Percentiles rank a stretch among this genome's conserved stretches.
Evolutionary conservation across 768 basidiomycete genomes (phyloP).

Genomic region (Neoboletus brunneissimus): DNA sequence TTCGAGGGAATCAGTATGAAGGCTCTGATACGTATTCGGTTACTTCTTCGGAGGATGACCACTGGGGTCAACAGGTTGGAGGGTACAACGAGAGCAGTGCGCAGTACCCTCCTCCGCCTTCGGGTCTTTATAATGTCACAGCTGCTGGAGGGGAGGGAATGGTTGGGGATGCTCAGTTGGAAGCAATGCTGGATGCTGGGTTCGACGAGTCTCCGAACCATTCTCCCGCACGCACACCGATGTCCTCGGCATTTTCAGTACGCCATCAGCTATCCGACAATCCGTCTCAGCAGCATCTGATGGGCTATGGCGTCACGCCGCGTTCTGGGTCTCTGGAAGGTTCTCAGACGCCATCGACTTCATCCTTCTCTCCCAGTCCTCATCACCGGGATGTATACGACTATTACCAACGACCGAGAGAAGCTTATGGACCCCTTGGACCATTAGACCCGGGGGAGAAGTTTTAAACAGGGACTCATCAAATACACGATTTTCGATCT

Average conservation of each 20-base stretch:
- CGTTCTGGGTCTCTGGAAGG: constrained; percentile 41
- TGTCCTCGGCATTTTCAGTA: constrained; percentile 36
- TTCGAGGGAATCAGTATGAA: constrained; percentile 67
- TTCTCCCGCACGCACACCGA: constrained; percentile 40
- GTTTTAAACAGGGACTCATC: constrained; percentile 39
- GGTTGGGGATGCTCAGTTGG: constrained; percentile 73
- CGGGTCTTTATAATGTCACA: constrained; percentile 55
- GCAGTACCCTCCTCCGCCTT: constrained; percentile 82
- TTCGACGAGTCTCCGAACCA: constrained; percentile 67
- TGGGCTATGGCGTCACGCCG: constrained; percentile 54
- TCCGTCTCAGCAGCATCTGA: constrained; percentile 29
- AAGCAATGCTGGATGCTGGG: constrained; percentile 89
- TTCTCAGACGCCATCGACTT: constrained; percentile 28
- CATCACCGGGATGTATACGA: constrained; percentile 32
- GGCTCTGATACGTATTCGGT: constrained; percentile 80
- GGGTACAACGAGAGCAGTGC: constrained; percentile 86
- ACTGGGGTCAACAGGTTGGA: constrained; percentile 94
- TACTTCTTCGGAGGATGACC: constrained; percentile 87
- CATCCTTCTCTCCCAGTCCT: constrained; percentile 32
- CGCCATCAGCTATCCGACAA: constrained; percentile 69
- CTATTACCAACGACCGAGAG: constrained; percentile 35
- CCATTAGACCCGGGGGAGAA: constrained; percentile 59
- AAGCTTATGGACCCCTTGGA: constrained; percentile 50
- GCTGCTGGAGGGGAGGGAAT: constrained; percentile 29
- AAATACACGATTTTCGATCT: constrained; percentile 29